Evolutionary conservation across 1,284 basidiomycete genomes (phyloP), one percentile per base, ranked within the genome.

Genomic region (Leccinum pseudoinsigne): DNA sequence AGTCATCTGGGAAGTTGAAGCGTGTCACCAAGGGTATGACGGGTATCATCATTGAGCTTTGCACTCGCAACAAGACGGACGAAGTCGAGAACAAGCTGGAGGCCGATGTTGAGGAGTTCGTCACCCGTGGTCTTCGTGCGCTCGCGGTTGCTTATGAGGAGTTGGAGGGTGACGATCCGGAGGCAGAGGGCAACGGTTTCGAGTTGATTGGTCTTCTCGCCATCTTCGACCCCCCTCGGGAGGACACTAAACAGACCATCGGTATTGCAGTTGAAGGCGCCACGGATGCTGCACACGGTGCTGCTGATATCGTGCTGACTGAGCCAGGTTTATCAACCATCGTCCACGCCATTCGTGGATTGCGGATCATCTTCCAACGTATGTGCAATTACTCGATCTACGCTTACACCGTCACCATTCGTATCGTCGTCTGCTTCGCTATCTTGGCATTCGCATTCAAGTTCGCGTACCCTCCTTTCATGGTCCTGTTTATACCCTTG

Each of bases 11-110:
- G 80, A 94, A 93, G 81, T 88, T 97, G 72, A 97, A 97, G 88
- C 94, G 95, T 74, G 95, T 95, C 73, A 97, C 97, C 77, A 98
- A 99, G 91, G 97, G 96, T 80, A 98, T 98, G 95, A 97, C 97
- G 61, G 94, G 93, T 84, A 91, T 92, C 78, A 94, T 97, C 82
- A 94, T 96, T 74, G 93, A 95, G 67, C 90, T 98, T 62, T 98
- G 96, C 88, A 85, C 92, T 55, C 94, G 95, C 77, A 96, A 97
- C 90, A 98, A 98, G 88, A 94, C 93, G 62, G 88, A 90, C 36
- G 94, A 93, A 62, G 74, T 95, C 60, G 95, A 98, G 87, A 89
- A 92, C 81, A 86, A 83, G 71, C 92, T 98, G 65, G 95, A 98
- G 84, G 85, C 87, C 69, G 95, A 98, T 75, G 95, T 98, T 63